Evolutionary conservation across 495 filamentous ascomycete genomes (phyloP).

Genomic region (Talaromyces thailandensis): DNA sequence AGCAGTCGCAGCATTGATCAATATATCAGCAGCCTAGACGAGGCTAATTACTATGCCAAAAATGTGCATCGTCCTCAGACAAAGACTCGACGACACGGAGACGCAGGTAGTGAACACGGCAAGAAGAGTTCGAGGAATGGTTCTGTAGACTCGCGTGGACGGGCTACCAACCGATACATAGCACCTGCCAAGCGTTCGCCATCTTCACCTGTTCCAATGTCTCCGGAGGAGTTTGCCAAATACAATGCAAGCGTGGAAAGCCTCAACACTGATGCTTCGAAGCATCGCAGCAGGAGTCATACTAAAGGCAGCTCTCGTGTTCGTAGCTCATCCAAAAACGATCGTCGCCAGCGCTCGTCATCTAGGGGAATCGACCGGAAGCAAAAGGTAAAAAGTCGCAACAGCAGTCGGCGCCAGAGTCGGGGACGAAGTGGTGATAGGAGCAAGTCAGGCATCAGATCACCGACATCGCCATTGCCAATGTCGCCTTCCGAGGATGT

Average conservation of each 20-base stretch:
- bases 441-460: slow-evolving; percentile 52
- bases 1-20: slow-evolving; percentile 66
- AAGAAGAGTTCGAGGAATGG: slow-evolving; percentile 43
- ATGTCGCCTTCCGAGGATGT: slow-evolving; percentile 40
- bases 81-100: slow-evolving; percentile 45
- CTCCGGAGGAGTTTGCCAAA: slow-evolving; percentile 67
- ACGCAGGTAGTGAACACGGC: slow-evolving; percentile 40
- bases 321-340: slow-evolving; percentile 13
- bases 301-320: slow-evolving; percentile 28
- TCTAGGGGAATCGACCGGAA: slow-evolving; percentile 7
- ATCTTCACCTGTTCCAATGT: slow-evolving; percentile 87
- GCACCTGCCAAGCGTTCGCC: slow-evolving; percentile 80
- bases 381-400: slow-evolving; percentile 17
- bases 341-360: slow-evolving; percentile 28
- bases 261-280: slow-evolving; percentile 31
- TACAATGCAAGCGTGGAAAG: slow-evolving; percentile 40
- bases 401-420: slow-evolving; percentile 34
- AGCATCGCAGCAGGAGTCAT: slow-evolving; percentile 27
- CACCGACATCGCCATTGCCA: slow-evolving; percentile 74
- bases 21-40: slow-evolving; percentile 80
- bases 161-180: slow-evolving; percentile 56
- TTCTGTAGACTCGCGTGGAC: slow-evolving; percentile 62
- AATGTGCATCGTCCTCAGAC: slow-evolving; percentile 46
- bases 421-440: slow-evolving; percentile 47
- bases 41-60: slow-evolving; percentile 55